Conservation (phyloP, 768 basidiomycete species). For the Suillus occidentalis region DNA sequence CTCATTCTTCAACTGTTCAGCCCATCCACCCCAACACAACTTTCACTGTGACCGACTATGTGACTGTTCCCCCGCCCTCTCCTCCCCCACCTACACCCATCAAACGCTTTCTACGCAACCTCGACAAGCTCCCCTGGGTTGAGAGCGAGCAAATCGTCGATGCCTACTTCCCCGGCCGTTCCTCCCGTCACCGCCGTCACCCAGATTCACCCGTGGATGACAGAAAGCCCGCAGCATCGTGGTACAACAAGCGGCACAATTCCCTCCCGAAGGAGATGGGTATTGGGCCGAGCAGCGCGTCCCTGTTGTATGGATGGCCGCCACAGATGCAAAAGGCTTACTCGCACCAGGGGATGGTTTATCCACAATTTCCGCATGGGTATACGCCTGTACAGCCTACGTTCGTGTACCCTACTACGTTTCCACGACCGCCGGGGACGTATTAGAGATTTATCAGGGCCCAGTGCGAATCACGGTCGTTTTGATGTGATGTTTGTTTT, state of each 20-base stretch:
- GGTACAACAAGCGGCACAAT: conserved; percentile 22
- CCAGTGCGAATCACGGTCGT: background rate
- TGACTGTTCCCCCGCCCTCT: conserved; percentile 13
- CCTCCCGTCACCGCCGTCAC: conserved; percentile 15
- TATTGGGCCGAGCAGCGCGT: conserved; percentile 23
- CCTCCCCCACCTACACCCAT: conserved; percentile 36
- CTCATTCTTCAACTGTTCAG: background rate
- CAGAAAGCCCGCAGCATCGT: conserved; percentile 25
- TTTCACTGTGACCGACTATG: conserved; percentile 3
- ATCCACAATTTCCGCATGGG: conserved; percentile 22
- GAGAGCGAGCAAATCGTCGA: conserved; percentile 40
- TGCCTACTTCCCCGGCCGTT: conserved; percentile 42
- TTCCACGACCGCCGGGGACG: conserved; percentile 12
- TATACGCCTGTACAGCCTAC: conserved; percentile 21
- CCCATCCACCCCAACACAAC: background rate
- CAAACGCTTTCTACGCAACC: conserved; percentile 32
- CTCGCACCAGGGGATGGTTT: background rate
- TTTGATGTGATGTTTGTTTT: background rate
- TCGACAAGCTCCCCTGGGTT: conserved; percentile 47
- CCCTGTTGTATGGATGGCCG: conserved; percentile 10
- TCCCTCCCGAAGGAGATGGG: conserved; percentile 16
- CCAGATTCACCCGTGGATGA: conserved; percentile 12
- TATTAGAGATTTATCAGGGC: background rate
- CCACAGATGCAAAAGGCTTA: background rate
- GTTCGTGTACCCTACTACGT: conserved; percentile 20